Evolutionary conservation across 495 filamentous ascomycete species (phyloP).

Genomic region (Podospora fimiseda): DNA sequence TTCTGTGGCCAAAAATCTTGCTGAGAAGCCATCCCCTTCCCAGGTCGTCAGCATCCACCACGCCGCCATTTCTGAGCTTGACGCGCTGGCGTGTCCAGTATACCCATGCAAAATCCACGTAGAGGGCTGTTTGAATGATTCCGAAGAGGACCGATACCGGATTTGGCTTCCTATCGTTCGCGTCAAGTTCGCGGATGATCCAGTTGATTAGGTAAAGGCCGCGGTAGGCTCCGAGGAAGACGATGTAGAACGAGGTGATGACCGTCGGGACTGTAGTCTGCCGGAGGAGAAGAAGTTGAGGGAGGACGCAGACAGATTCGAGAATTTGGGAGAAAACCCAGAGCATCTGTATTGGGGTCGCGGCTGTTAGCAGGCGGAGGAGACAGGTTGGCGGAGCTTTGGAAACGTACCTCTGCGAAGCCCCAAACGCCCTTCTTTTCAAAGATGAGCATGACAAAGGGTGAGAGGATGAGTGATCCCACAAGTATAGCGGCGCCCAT

Average conservation of each 20-base stretch:
- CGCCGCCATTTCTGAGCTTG: conserved; percentile 82
- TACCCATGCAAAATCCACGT: conserved; percentile 94
- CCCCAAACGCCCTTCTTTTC: conserved; percentile 31
- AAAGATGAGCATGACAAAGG: conserved; percentile 61
- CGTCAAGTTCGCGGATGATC: conserved; percentile 61
- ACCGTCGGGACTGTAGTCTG: conserved; percentile 94
- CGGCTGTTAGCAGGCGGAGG: neutral
- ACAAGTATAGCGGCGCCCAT: conserved; percentile 59
- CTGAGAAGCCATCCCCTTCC: conserved; percentile 69
- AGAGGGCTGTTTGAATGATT: conserved; percentile 82
- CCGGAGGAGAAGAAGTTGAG: conserved; percentile 83
- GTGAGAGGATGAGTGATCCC: conserved; percentile 54
- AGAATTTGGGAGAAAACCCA: conserved; percentile 87
- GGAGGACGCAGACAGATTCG: conserved; percentile 84
- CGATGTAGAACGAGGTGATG: conserved; percentile 89
- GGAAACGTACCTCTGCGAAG: conserved; percentile 51
- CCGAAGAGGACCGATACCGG: conserved; percentile 76
- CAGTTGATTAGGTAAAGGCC: conserved; percentile 89
- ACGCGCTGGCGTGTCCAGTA: conserved; percentile 91
- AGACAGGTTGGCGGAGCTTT: neutral
- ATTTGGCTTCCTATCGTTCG: conserved; percentile 54
- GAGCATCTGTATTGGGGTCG: conserved; percentile 44
- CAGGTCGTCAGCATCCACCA: conserved; percentile 91
- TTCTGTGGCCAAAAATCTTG: conserved; percentile 46
- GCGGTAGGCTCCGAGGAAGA: conserved; percentile 83